Evolutionary conservation across 768 basidiomycete genomes (phyloP), one percentile per base, ranked within the genome.

Genomic region (Boletus subparvulus): DNA sequence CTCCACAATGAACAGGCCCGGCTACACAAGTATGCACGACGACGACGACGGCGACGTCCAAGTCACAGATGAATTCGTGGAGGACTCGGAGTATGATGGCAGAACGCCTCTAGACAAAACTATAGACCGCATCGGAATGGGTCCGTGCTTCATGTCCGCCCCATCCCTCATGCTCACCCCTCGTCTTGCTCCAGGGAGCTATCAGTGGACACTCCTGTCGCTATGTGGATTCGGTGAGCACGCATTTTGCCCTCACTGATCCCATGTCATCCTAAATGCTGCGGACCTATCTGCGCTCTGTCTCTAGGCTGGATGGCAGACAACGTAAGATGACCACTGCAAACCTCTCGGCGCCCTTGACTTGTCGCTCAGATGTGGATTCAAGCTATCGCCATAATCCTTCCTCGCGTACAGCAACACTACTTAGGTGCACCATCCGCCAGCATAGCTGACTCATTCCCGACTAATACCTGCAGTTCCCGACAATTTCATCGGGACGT

Each of bases 381-480:
- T 52, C 90, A 94, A 80, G 88, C 90, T 13, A 74, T 90, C 6
- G 91, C 96, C 26, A 92, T 98, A 36, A 90, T 96, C 45, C 79
- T 99, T n/a, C 96, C 96, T n/a, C 80, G 96, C 46, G 88, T 99
- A 24, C 96, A 98, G 69, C 85, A 85, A 47, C 93, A 98, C 69
- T 99, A 87, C 72, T 74, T 78, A 63, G 83, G 94, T 82, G 64
- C 61, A 79, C 73, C 36, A 16, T 44, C 53, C n/a, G 24, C 40
- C 52, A 49, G 35, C 53, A 24, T 54, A 26, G 26, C 51, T 21
- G 37, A 13, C 55, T 55, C 55, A 33, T 50, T 59, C 52, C 62
- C 61, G 52, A 62, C 63, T 62, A 42, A 58, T 50, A 49, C 45
- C 53, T 62, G 47, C 67, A 87, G 89, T 92, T 8, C 82, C 84